These are phyloP conservation scores for Colletotrichum theobromicola DNA, from an alignment of 2,329 filamentous ascomycete species.

Conservation along the genomic window DNA sequence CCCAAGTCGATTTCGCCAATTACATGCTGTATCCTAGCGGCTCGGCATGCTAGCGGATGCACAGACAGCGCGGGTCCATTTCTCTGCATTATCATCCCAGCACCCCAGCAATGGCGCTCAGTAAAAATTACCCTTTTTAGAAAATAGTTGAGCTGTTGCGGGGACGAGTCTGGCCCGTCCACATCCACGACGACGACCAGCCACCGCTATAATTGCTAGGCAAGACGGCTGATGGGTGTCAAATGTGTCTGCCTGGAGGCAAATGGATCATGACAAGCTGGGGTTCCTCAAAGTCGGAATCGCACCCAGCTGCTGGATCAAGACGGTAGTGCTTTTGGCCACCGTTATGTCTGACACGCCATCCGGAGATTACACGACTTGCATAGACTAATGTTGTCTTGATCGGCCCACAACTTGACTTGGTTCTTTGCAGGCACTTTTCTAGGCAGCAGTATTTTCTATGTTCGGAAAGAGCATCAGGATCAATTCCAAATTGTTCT, in stretches of 20 bases:
- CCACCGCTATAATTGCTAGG: not conserved
- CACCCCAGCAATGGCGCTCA: not conserved
- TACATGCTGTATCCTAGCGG: not conserved
- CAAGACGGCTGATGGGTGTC: not conserved
- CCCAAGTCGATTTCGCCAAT: constrained; percentile 1
- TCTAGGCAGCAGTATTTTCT: not conserved
- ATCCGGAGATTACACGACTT: not conserved
- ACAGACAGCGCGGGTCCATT: not conserved
- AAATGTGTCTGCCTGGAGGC: constrained; percentile 14
- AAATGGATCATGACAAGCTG: not conserved
- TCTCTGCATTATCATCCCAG: constrained; percentile 4
- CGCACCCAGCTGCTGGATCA: not conserved
- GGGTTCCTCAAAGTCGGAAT: not conserved
- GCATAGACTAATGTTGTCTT: not conserved
- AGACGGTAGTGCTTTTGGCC: not conserved
- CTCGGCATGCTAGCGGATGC: not conserved
- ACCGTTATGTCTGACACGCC: not conserved
- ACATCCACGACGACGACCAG: not conserved
- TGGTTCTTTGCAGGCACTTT: not conserved
- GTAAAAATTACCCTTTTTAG: constrained; percentile 14
- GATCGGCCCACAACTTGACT: not conserved
- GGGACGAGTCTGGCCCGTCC: not conserved
- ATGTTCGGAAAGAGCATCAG: not conserved
- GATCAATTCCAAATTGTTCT: not conserved
- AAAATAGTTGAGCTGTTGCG: constrained; percentile 6